A percentile compares a stretch with the other conserved stretches of the same genome.
These are phyloP conservation scores for Talaromyces amestolkiae DNA, from an alignment of 2,329 filamentous ascomycete species.

Conservation along the genomic window DNA sequence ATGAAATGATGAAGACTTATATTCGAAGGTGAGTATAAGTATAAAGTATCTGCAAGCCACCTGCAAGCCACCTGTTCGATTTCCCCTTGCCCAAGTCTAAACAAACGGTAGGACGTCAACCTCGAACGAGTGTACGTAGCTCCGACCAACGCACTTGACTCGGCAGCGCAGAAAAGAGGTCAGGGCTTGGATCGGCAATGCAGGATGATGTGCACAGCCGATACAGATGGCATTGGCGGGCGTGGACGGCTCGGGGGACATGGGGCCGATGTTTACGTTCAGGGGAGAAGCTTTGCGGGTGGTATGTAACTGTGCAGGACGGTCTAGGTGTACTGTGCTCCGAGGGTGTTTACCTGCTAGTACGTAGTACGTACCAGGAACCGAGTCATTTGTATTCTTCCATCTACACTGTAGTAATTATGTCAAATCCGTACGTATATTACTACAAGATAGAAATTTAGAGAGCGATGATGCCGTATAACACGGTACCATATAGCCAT, in stretches of 20 bases:
- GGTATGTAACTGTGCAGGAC: background rate
- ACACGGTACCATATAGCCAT: background rate
- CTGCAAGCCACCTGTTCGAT: conserved; percentile 12
- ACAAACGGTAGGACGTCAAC: background rate
- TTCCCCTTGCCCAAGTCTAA: background rate
- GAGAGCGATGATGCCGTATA: background rate
- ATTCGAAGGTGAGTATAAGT: background rate
- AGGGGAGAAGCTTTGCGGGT: background rate
- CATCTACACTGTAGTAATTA: background rate
- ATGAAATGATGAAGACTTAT: background rate
- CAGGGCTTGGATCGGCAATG: conserved; percentile 2
- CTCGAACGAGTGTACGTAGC: background rate
- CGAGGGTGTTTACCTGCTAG: background rate
- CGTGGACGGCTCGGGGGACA: background rate
- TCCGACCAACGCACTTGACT: background rate
- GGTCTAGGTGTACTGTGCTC: conserved; percentile 7
- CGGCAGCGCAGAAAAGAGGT: background rate
- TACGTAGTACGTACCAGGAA: background rate
- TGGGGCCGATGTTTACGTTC: background rate
- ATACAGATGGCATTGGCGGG: background rate
- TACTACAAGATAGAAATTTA: background rate
- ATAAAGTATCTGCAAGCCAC: conserved; percentile 11
- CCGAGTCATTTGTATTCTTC: background rate
- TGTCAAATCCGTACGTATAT: no score
- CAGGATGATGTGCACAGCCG: background rate